Base-by-base conservation (phyloP, 352 stramenopile genomes). In the Plasmopara viticola region DNA sequence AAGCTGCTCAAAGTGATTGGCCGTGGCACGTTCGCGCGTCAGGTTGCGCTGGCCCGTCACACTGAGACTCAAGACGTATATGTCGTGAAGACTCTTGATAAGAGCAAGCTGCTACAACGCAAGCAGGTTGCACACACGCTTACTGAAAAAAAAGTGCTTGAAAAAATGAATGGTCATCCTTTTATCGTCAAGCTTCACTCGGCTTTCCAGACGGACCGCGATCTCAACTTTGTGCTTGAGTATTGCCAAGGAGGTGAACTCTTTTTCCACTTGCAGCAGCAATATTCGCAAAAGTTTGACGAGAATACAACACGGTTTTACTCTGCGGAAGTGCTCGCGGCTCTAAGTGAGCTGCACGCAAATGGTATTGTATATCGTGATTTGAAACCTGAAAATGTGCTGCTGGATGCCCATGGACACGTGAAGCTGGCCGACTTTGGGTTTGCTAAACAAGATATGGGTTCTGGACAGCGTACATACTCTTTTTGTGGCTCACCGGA, bases 1-100 rank as follows among this genome's bases (percentile, higher is more conserved):
- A 81, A 72, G 53, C 63, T 93, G 48, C 72, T 93, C 47, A 89
- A 90, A 47, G 83, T 93, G n/a, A 88, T 93, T 45, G 83, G 83
- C 1, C 83, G 80, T 31, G 83, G 83, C 60, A 90, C 83, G 20
- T 93, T 90, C 53, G 83, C 83, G 15, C 78, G 82, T 35, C 83
- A 93, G 52, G 83, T 93, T 43, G 83, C 83, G 33, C 61, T 93
- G 40, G 83, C 83, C 13, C 70, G 70, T 15, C 66, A 87, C 67
- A 56, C 50, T 35, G 56, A 53, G 17, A 84, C 74, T 6, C 64
- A 85, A 43, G 62, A 56, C 49, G 64, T 90, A 66, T 84, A 78
- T 51, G 83, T 87, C 17, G 68, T 93, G 55, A 93, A 93, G 69
- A 90, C 79, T 45, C 69, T 89, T 15, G 74, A 88, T 66, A 93